phyloP scores from a whole-genome alignment of 768 basidiomycete genomes.

The Psilocybe subaeruginosa region DNA sequence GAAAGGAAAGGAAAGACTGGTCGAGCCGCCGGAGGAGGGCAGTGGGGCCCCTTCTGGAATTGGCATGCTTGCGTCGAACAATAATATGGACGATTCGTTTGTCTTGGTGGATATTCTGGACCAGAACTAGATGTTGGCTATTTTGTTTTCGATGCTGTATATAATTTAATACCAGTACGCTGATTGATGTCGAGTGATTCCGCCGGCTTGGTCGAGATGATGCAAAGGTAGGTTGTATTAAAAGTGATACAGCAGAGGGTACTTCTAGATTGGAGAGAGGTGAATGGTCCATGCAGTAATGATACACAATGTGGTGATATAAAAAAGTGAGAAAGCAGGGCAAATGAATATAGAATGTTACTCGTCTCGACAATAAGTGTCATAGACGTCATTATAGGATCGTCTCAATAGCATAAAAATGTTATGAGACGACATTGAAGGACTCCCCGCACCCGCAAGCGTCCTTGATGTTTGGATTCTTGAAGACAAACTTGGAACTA shows the following conservation, averaged over 20 bases:
- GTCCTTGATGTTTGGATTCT: slow-evolving; percentile 94
- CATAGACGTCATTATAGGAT: neutral
- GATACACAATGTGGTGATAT: slow-evolving; percentile 26
- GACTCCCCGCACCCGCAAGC: slow-evolving; percentile 96
- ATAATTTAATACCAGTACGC: neutral
- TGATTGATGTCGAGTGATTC: neutral
- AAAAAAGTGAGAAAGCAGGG: slow-evolving; percentile 17
- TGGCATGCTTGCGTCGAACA: neutral
- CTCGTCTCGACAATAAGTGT: neutral
- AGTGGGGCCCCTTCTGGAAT: neutral
- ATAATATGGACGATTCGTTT: slow-evolving; percentile 9
- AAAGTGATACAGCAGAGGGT: slow-evolving; percentile 12
- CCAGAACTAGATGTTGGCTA: neutral
- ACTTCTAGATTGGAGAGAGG: slow-evolving; percentile 13
- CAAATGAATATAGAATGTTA: slow-evolving; percentile 16
- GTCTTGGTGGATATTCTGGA: slow-evolving; percentile 5
- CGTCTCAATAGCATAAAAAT: neutral
- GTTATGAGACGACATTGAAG: slow-evolving; percentile 64
- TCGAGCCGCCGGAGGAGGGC: neutral
- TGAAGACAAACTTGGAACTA: slow-evolving; percentile 82
- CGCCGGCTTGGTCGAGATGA: neutral
- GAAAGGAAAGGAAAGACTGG: slow-evolving; percentile 1
- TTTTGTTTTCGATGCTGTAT: neutral
- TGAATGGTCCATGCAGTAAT: slow-evolving; percentile 24
- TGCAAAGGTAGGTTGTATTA: slow-evolving; percentile 17